Evolutionary conservation across 371 early-diverging fungal species (phyloP).

Genomic region (Massospora cicadina): DNA sequence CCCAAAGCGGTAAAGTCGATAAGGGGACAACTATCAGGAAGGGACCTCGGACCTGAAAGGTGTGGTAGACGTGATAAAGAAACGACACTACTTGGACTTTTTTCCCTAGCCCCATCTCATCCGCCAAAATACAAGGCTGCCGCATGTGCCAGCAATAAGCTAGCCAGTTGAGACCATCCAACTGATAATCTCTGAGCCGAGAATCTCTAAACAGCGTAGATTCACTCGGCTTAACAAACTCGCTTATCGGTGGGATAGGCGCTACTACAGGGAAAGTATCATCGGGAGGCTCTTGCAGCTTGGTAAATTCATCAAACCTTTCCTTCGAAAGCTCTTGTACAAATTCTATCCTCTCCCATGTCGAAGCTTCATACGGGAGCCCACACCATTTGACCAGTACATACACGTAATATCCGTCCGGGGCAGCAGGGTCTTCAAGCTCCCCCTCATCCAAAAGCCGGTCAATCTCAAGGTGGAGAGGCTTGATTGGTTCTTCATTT

Average conservation of each 20-base stretch:
- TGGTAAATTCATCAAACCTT: slow-evolving; percentile 26
- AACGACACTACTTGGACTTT: slow-evolving; percentile 74
- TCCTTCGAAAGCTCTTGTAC: slow-evolving; percentile 27
- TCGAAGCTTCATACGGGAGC: slow-evolving; percentile 68
- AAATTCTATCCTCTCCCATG: slow-evolving; percentile 69
- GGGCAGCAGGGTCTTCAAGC: slow-evolving; percentile 23
- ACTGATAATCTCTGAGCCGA: slow-evolving; percentile 43
- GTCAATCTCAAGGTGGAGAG: slow-evolving; percentile 37
- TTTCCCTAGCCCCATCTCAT: slow-evolving; percentile 77
- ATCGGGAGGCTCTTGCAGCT: slow-evolving; percentile 21
- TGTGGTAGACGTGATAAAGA: slow-evolving; percentile 45
- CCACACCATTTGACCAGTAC: slow-evolving; percentile 86
- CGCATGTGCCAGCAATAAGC: slow-evolving; percentile 47
- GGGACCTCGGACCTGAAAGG: slow-evolving; percentile 30
- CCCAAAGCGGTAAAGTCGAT: slow-evolving; percentile 93
- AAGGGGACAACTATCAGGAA: slow-evolving; percentile 85
- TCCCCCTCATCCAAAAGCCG: slow-evolving; percentile 78
- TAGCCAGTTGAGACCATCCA: slow-evolving; percentile 57
- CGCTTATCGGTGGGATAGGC: slow-evolving; percentile 28
- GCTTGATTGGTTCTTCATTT: slow-evolving; percentile 34
- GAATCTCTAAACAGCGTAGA: slow-evolving; percentile 52
- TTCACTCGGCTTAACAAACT: slow-evolving; percentile 38
- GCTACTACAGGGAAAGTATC: slow-evolving; percentile 4
- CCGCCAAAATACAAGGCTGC: slow-evolving; percentile 60
- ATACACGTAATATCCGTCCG: slow-evolving; percentile 34